Conservation (phyloP, 805 yeast species). For the Ogataea degrootiae region DNA sequence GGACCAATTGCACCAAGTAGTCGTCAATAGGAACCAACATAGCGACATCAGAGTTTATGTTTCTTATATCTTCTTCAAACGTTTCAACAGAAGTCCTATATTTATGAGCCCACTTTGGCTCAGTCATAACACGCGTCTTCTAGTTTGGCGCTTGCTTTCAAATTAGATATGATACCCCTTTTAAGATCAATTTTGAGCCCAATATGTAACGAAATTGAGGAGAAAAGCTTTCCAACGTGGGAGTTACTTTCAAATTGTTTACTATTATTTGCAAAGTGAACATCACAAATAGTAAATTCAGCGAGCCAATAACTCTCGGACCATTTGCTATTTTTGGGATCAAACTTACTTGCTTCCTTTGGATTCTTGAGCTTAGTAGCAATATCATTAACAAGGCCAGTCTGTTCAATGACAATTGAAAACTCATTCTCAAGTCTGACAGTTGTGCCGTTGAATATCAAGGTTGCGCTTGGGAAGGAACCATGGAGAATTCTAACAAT, state of each 20-base stretch:
- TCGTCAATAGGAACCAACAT: constrained; percentile 42
- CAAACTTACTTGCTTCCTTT: neutral
- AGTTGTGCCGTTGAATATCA: constrained; percentile 12
- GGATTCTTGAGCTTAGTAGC: constrained; percentile 2
- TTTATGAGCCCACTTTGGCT: neutral
- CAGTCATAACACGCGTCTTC: neutral
- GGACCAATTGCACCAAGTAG: constrained; percentile 62
- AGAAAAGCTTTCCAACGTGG: neutral
- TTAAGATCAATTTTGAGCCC: constrained; percentile 14
- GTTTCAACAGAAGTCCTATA: constrained; percentile 14
- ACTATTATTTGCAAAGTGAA: neutral
- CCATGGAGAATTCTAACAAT: constrained; percentile 11
- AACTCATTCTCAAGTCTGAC: constrained; percentile 1
- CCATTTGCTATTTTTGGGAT: neutral
- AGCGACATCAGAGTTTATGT: constrained; percentile 29
- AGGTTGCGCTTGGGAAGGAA: constrained; percentile 19
- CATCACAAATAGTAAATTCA: constrained; percentile 2
- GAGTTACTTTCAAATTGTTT: neutral
- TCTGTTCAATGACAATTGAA: neutral
- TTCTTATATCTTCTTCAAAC: constrained; percentile 51
- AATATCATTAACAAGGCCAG: constrained; percentile 3
- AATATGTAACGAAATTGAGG: constrained; percentile 5
- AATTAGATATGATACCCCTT: constrained; percentile 14
- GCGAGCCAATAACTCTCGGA: constrained; percentile 4
- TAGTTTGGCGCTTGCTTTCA: constrained; percentile 8